Percentiles rank a stretch among this genome's conserved stretches.
These are phyloP conservation scores for Tolypocladium tropicale DNA, from an alignment of 2,329 filamentous ascomycete genomes.

Conservation along the genomic window DNA sequence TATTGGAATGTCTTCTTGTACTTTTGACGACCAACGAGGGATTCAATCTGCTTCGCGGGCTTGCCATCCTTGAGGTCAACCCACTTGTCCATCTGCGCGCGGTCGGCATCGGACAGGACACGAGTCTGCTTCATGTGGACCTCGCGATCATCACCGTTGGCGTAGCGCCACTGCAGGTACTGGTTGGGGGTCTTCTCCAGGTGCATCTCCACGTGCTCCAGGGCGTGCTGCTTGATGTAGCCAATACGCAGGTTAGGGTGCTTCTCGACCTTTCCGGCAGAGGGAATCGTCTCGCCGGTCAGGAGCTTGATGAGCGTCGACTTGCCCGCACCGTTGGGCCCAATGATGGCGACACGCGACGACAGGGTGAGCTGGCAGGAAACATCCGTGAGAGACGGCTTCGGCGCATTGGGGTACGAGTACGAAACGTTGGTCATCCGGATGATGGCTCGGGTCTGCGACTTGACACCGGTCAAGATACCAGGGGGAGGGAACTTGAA, in stretches of 20 bases:
- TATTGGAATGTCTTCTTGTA: slow-evolving; percentile 99
- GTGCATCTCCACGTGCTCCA: slow-evolving; percentile 99
- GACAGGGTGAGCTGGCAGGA: slow-evolving; percentile 83
- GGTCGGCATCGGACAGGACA: slow-evolving; percentile 74
- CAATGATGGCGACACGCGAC: slow-evolving; percentile 91
- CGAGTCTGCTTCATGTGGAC: slow-evolving; percentile 97
- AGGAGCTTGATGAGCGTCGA: slow-evolving; percentile 96
- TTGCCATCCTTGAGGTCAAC: slow-evolving; percentile 79
- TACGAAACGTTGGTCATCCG: slow-evolving; percentile 88
- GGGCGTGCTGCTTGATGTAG: slow-evolving; percentile 98
- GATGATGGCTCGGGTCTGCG: slow-evolving; percentile 83
- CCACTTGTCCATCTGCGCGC: slow-evolving; percentile 81
- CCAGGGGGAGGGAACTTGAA: slow-evolving; percentile 98
- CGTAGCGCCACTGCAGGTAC: slow-evolving; percentile 97
- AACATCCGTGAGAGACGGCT: slow-evolving; percentile 79
- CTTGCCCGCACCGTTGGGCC: slow-evolving; percentile 95
- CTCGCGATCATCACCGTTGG: slow-evolving; percentile 92
- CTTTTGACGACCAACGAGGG: slow-evolving; percentile 92
- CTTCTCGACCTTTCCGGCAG: slow-evolving; percentile 83
- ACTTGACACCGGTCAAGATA: slow-evolving; percentile 92
- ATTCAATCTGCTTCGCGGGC: slow-evolving; percentile 67
- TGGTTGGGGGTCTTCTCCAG: slow-evolving; percentile 98
- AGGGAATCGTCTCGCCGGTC: slow-evolving; percentile 83
- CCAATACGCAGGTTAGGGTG: slow-evolving; percentile 97
- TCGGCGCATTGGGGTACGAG: slow-evolving; percentile 82